Evolutionary conservation across 1,139 yeast genomes (phyloP).

Genomic region (Pichia sp.): DNA sequence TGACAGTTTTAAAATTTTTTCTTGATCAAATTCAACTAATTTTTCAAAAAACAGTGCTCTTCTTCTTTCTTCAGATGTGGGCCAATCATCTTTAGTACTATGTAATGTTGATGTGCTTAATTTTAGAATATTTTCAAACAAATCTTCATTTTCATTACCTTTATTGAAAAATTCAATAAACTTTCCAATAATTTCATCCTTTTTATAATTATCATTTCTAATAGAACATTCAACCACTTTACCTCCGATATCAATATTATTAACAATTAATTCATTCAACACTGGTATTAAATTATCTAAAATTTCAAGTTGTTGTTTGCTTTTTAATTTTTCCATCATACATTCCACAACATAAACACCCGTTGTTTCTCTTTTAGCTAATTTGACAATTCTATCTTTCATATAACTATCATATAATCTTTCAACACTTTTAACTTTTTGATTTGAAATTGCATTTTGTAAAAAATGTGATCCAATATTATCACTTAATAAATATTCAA

Average conservation of each 20-base stretch:
- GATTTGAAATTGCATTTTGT: conserved; percentile 61
- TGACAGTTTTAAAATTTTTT: conserved; percentile 48
- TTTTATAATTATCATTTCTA: conserved; percentile 50
- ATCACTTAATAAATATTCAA: conserved; percentile 79
- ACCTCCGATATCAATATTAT: conserved; percentile 66
- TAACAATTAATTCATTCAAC: conserved; percentile 53
- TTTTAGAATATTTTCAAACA: conserved; percentile 63
- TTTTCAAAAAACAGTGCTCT: conserved; percentile 69
- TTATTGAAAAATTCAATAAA: conserved; percentile 37
- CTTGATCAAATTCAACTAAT: conserved; percentile 55
- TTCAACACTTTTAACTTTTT: conserved; percentile 62
- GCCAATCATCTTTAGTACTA: conserved; percentile 83
- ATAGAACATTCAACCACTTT: conserved; percentile 64
- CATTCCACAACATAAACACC: conserved; percentile 82
- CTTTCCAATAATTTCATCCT: conserved; percentile 59
- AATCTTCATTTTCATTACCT: conserved; percentile 40
- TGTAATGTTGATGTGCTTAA: conserved; percentile 69
- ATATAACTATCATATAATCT: conserved; percentile 68
- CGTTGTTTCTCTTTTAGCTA: conserved; percentile 72
- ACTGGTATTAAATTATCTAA: conserved; percentile 68
- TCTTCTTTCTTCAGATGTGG: conserved; percentile 84
- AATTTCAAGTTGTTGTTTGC: conserved; percentile 53
- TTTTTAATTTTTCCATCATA: conserved; percentile 53
- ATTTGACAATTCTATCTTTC: conserved; percentile 62
- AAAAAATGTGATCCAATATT: conserved; percentile 89